phyloP scores from a whole-genome alignment of 2,329 filamentous ascomycete genomes.

The Colletotrichum truncatum region DNA sequence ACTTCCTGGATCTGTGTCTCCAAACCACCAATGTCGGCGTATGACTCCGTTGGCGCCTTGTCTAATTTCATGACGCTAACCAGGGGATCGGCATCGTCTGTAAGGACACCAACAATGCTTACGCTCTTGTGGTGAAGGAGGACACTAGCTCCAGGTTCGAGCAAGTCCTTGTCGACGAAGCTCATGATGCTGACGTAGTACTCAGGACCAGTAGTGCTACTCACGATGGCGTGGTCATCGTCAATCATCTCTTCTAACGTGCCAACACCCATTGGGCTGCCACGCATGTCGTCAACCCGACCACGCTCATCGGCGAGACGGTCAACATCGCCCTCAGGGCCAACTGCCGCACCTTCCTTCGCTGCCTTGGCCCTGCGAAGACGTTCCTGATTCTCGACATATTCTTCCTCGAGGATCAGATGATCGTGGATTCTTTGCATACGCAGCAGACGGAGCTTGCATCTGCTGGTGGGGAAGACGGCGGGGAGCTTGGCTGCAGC shows the following conservation, averaged over 20 bases:
- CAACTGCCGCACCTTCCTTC: conserved; percentile 74
- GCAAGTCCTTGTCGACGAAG: conserved; percentile 97
- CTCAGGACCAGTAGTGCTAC: conserved; percentile 94
- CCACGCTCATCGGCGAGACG: conserved; percentile 93
- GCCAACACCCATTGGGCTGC: conserved; percentile 97
- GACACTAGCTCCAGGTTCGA: conserved; percentile 95
- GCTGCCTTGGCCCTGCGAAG: conserved; percentile 90
- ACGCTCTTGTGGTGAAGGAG: conserved; percentile 97
- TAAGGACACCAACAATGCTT: conserved; percentile 95
- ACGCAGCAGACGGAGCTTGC: conserved; percentile 94
- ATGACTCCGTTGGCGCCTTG: conserved; percentile 97
- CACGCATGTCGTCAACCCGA: conserved; percentile 97
- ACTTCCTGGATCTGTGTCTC: conserved; percentile 98
- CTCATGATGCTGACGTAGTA: conserved; percentile 99
- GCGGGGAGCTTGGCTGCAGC: conserved; percentile 94
- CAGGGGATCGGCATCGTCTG: conserved; percentile 92
- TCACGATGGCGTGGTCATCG: conserved; percentile 98
- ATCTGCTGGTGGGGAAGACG: conserved; percentile 94
- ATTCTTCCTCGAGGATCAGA: conserved; percentile 95
- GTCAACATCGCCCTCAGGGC: conserved; percentile 79
- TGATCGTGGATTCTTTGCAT: conserved; percentile 99
- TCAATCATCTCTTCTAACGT: conserved; percentile 99
- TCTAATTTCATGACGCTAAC: conserved; percentile 99
- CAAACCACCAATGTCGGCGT: conserved; percentile 96
- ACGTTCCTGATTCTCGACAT: conserved; percentile 98